Evolutionary conservation across 306 rosid genomes (phyloP).

Genomic region (Cicer arietinum): DNA sequence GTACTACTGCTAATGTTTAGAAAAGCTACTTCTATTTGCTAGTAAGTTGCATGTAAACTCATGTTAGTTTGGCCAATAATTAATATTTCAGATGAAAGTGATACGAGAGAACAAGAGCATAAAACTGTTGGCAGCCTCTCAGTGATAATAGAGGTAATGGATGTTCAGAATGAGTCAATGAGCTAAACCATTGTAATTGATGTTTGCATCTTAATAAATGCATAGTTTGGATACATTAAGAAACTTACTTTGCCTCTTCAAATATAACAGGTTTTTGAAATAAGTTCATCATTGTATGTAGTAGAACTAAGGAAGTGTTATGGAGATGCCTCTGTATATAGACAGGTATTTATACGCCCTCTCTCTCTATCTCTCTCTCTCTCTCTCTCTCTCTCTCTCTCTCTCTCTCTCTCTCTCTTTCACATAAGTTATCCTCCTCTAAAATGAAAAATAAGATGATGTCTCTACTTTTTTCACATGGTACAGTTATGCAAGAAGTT

Average conservation of each 20-base stretch:
- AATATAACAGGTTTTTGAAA: conserved; percentile 74
- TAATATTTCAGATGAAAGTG: conserved; percentile 71
- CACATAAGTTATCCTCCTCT: not conserved
- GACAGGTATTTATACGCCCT: conserved; percentile 63
- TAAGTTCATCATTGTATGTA: conserved; percentile 68
- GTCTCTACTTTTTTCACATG: conserved; percentile 7
- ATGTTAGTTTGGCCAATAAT: conserved; percentile 14
- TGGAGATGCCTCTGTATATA: conserved; percentile 81
- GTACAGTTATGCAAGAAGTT: conserved; percentile 81
- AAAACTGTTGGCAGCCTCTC: conserved; percentile 66
- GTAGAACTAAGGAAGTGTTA: conserved; percentile 79
- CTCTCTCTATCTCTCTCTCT: not conserved
- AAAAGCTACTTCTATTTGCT: conserved; percentile 5
- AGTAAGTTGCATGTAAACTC: conserved; percentile 33
- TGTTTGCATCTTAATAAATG: conserved; percentile 23
- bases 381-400: conserved; percentile 1
- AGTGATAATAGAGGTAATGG: conserved; percentile 73
- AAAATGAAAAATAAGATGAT: conserved; percentile 8
- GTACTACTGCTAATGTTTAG: conserved; percentile 34
- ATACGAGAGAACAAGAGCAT: conserved; percentile 59
- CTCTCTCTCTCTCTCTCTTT: conserved; percentile 1
- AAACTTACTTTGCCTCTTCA: conserved; percentile 1
- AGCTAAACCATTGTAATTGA: not conserved
- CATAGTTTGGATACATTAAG: conserved; percentile 4
- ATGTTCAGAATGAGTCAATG: not conserved